These are phyloP conservation scores for Crithidia acanthocephali DNA, from an alignment of 208 protist species.

Conservation along the genomic window DNA sequence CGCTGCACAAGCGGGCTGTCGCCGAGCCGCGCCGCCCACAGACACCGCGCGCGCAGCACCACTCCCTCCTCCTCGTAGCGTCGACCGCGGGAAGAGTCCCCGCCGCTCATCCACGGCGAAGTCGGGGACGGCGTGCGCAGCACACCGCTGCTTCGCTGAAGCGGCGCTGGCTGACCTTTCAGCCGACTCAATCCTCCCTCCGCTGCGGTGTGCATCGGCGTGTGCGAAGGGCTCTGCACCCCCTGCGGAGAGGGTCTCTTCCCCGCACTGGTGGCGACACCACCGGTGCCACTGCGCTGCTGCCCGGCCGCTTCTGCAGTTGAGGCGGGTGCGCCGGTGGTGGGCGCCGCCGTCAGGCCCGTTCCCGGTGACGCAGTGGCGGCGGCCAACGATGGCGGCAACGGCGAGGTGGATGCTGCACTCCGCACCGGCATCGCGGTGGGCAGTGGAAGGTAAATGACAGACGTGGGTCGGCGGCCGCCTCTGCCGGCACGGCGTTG, in stretches of 20 bases:
- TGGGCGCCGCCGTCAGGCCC: neutral
- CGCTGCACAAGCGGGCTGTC: slow-evolving; percentile 65
- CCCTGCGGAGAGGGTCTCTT: no score
- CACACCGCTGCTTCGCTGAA: neutral
- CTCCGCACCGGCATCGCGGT: neutral
- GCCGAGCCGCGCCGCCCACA: slow-evolving; percentile 46
- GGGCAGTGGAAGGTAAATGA: slow-evolving; percentile 11
- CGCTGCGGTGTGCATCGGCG: no score
- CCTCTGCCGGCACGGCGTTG: no score
- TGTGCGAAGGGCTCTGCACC: no score
- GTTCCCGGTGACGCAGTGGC: neutral
- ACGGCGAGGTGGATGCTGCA: neutral
- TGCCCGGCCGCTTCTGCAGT: neutral
- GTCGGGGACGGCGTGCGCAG: slow-evolving; percentile 8
- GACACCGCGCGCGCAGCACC: slow-evolving; percentile 47
- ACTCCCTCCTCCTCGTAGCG: slow-evolving; percentile 20
- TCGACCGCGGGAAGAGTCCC: neutral
- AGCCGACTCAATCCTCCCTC: no score
- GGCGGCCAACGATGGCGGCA: neutral
- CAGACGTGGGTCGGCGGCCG: neutral
- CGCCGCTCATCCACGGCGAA: neutral
- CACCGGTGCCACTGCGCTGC: neutral
- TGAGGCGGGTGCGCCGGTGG: neutral
- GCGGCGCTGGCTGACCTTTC: no score
- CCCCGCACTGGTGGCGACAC: no score